Percentiles rank a stretch among this genome's conserved stretches.
These are phyloP conservation scores for Exophiala sp. DNA, from an alignment of 2,329 filamentous ascomycete species.

Conservation along the genomic window DNA sequence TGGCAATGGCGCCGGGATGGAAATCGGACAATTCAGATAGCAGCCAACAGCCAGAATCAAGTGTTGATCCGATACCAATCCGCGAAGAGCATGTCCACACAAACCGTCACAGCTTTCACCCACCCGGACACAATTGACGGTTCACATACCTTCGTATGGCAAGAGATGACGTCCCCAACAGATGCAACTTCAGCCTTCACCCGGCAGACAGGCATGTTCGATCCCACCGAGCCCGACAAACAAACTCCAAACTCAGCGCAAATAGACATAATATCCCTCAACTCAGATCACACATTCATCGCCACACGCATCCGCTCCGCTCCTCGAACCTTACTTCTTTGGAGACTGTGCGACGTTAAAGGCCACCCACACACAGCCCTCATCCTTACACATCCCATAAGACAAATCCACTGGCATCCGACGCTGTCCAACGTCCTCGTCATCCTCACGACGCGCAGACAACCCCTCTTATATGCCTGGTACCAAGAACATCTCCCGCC, in stretches of 20 bases:
- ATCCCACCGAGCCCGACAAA: constrained; percentile 2
- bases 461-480: constrained; percentile 19
- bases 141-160: constrained; percentile 20
- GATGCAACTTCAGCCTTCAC: constrained; percentile 8
- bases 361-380: constrained; percentile 8
- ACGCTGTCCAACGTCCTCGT: constrained; percentile 15
- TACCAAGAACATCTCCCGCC: constrained; percentile 11
- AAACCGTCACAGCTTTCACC: constrained; percentile 4
- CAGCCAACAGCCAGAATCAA: constrained; percentile 19
- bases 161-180: constrained; percentile 8
- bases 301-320: constrained; percentile 16
- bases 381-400: constrained; percentile 18
- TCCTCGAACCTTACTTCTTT: constrained; percentile 21
- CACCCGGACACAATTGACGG: constrained; percentile 23
- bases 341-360: constrained; percentile 3
- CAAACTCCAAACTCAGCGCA: not conserved
- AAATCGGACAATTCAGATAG: constrained; percentile 12
- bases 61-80: constrained; percentile 17
- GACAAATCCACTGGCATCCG: constrained; percentile 22
- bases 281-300: constrained; percentile 15
- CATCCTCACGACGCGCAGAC: constrained; percentile 17
- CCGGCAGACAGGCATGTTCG: constrained; percentile 17
- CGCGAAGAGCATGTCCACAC: constrained; percentile 8
- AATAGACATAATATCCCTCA: constrained; percentile 16
- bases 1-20: constrained; percentile 10